Evolutionary conservation across 805 yeast species (phyloP).

Genomic region (Candida khao-thaluensis): DNA sequence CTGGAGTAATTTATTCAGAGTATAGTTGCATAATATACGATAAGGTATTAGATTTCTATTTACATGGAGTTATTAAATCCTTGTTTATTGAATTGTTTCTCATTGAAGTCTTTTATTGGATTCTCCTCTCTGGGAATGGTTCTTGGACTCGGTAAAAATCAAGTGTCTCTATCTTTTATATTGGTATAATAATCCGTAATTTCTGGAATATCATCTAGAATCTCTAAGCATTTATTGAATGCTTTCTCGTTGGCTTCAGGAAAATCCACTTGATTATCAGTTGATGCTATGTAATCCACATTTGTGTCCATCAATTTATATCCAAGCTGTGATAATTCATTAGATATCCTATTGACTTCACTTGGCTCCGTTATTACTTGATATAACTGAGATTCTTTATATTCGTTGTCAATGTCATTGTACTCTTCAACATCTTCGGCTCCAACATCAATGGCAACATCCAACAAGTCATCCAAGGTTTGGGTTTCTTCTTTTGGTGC

Average conservation of each 20-base stretch:
- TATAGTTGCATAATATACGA: constrained; percentile 15
- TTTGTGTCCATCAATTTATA: constrained; percentile 70
- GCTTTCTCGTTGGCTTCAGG: constrained; percentile 51
- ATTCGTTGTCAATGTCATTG: constrained; percentile 41
- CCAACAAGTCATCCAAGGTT: constrained; percentile 67
- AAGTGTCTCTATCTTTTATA: constrained; percentile 20
- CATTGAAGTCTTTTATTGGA: too few relatives aligned
- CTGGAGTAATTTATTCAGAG: constrained; percentile 4
- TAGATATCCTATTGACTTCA: constrained; percentile 61
- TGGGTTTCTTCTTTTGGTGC: constrained; percentile 32
- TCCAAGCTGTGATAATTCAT: constrained; percentile 48
- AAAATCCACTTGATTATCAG: constrained; percentile 57
- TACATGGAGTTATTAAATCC: not conserved
- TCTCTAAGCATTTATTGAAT: constrained; percentile 55
- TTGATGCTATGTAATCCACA: constrained; percentile 62
- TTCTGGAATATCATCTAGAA: constrained; percentile 79
- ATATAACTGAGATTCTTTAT: constrained; percentile 28
- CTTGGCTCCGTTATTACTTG: constrained; percentile 62
- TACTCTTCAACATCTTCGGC: constrained; percentile 73
- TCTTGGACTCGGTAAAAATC: too few relatives aligned
- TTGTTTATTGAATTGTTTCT: too few relatives aligned
- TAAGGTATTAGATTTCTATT: constrained; percentile 1
- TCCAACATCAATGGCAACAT: constrained; percentile 71
- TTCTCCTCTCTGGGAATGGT: too few relatives aligned
- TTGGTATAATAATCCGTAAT: constrained; percentile 79